phyloP scores from a whole-genome alignment of 2,329 filamentous ascomycete genomes.

The Graphium sp. region DNA sequence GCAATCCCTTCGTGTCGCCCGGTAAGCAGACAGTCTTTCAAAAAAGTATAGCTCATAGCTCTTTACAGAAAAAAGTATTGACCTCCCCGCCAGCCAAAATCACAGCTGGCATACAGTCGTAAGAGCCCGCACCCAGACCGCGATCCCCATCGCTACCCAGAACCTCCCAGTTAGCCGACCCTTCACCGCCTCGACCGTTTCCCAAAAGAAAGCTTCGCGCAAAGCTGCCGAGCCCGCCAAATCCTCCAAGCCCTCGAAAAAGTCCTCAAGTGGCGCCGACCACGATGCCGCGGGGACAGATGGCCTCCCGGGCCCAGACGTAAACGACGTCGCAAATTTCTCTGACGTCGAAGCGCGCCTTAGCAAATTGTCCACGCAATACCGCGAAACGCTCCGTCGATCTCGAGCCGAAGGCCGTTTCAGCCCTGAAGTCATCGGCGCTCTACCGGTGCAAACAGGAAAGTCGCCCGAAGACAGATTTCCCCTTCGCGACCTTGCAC shows the following conservation, averaged over 20 bases:
- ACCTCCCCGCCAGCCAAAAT: too few relatives aligned
- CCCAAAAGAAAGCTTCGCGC: slow-evolving; percentile 11
- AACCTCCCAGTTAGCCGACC: not conserved
- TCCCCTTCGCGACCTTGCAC: slow-evolving; percentile 36
- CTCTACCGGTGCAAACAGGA: slow-evolving; percentile 19
- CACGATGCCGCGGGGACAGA: slow-evolving; percentile 9
- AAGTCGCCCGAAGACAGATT: slow-evolving; percentile 14
- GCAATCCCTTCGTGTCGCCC: too few relatives aligned
- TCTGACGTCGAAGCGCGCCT: slow-evolving; percentile 27
- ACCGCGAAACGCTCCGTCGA: slow-evolving; percentile 19
- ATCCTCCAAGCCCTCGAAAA: slow-evolving; percentile 6
- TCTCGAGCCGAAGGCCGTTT: slow-evolving; percentile 28
- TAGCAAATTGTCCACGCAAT: slow-evolving; percentile 21
- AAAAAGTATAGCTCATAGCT: too few relatives aligned
- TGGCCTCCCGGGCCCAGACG: slow-evolving; percentile 14
- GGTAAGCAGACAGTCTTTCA: too few relatives aligned
- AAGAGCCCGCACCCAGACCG: too few relatives aligned
- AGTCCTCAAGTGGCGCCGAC: slow-evolving; percentile 8
- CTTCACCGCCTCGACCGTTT: not conserved
- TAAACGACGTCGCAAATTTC: slow-evolving; percentile 29
- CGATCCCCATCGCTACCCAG: not conserved
- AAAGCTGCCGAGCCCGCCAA: slow-evolving; percentile 7
- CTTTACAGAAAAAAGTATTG: too few relatives aligned
- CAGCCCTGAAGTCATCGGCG: slow-evolving; percentile 30
- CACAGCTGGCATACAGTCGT: too few relatives aligned